A percentile compares a stretch with the other conserved stretches of the same genome.
Evolutionary conservation across 768 basidiomycete species (phyloP).

Genomic region (Coprinellus micaceus): DNA sequence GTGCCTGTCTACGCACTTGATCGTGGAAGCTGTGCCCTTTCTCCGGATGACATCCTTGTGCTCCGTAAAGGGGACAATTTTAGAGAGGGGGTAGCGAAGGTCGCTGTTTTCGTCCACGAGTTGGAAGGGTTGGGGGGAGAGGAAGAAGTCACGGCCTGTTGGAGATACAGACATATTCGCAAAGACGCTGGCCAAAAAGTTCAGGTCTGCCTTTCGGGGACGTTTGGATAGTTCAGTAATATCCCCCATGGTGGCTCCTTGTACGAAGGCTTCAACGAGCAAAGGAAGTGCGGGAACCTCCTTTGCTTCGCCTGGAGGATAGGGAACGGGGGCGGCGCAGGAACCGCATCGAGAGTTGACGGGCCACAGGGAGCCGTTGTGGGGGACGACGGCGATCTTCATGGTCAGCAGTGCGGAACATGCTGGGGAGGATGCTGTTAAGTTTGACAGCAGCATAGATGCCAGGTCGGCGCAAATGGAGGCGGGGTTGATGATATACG

Average conservation of each 20-base stretch:
- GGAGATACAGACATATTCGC: slow-evolving; percentile 85
- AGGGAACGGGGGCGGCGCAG: slow-evolving; percentile 68
- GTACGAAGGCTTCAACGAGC: slow-evolving; percentile 86
- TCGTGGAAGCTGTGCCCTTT: slow-evolving; percentile 79
- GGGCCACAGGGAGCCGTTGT: slow-evolving; percentile 57
- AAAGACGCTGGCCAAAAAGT: slow-evolving; percentile 93
- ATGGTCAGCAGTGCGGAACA: slow-evolving; percentile 62
- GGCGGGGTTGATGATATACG: slow-evolving; percentile 88
- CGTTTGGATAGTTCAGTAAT: slow-evolving; percentile 45
- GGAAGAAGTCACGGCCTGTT: slow-evolving; percentile 73
- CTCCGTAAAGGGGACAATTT: slow-evolving; percentile 84
- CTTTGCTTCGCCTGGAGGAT: slow-evolving; percentile 50
- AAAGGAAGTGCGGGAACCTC: slow-evolving; percentile 70
- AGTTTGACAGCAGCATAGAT: slow-evolving; percentile 95
- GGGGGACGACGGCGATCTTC: slow-evolving; percentile 59
- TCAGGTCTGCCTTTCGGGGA: slow-evolving; percentile 70
- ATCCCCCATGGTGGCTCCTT: slow-evolving; percentile 58
- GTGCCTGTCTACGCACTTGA: slow-evolving; percentile 58
- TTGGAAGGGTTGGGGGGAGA: slow-evolving; percentile 60
- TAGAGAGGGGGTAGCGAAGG: slow-evolving; percentile 78
- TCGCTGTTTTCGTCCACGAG: slow-evolving; percentile 22
- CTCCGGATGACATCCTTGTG: slow-evolving; percentile 83
- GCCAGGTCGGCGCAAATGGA: slow-evolving; percentile 91
- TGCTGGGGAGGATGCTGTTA: slow-evolving; percentile 70
- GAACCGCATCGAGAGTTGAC: slow-evolving; percentile 78